Conservation (phyloP, 345 rosid genomes). For the Corymbia maculata region DNA sequence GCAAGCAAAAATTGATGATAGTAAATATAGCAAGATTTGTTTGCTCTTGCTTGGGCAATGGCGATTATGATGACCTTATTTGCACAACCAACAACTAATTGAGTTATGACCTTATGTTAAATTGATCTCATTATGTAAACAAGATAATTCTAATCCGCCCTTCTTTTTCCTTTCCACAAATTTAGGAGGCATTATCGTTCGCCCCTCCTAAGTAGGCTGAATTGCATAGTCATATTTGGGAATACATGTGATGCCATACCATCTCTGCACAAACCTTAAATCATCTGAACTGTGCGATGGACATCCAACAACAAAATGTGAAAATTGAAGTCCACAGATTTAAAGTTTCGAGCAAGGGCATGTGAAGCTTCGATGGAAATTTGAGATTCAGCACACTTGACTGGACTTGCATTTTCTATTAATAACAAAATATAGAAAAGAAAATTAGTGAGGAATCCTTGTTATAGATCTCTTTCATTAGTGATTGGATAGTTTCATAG, state of each 20-base stretch:
- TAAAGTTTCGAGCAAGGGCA: too few relatives aligned
- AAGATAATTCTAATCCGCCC: accelerated
- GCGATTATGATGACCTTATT: accelerated
- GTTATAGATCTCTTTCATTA: accelerated
- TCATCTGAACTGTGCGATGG: accelerated
- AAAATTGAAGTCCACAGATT: accelerated
- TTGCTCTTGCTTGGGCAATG: too few relatives aligned
- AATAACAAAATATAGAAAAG: neutral
- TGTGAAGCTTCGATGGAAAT: neutral
- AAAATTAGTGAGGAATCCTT: constrained; percentile 5
- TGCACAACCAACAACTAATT: neutral
- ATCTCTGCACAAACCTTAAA: neutral
- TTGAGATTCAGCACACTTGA: neutral
- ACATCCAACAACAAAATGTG: accelerated
- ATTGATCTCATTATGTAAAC: accelerated
- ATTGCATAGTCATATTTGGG: accelerated
- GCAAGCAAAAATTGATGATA: too few relatives aligned
- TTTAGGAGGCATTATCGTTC: too few relatives aligned
- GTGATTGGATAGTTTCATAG: neutral
- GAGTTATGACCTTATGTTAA: too few relatives aligned
- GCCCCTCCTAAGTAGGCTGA: accelerated
- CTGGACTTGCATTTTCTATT: neutral
- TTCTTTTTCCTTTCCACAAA: accelerated
- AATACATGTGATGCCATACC: neutral
- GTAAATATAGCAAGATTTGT: too few relatives aligned